Conservation (phyloP, 2,329 filamentous ascomycete species). For the Paracamarosporium sp. region DNA sequence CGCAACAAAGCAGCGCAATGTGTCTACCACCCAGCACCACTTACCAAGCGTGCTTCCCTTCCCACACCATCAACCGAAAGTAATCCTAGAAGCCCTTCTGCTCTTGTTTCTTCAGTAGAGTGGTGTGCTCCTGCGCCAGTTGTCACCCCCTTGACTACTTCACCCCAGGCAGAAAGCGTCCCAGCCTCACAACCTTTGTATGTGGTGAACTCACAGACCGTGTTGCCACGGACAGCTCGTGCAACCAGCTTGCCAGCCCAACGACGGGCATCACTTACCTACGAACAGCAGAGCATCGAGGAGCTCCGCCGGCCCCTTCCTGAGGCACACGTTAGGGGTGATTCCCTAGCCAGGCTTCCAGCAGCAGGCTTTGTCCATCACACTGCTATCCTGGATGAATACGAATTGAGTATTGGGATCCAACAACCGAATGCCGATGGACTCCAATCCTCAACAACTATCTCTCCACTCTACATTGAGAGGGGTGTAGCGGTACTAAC, state of each 20-base stretch:
- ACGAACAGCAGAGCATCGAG: constrained; percentile 17
- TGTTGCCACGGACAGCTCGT: constrained; percentile 13
- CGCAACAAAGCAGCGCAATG: constrained; percentile 37
- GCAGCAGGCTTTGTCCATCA: constrained; percentile 30
- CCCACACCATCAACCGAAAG: constrained; percentile 23
- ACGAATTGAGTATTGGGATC: constrained; percentile 35
- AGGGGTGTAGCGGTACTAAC: constrained; percentile 34
- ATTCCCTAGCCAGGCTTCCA: constrained; percentile 17
- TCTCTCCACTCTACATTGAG: constrained; percentile 30
- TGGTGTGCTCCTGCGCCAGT: neutral
- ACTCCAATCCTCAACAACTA: constrained; percentile 8
- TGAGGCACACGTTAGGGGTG: constrained; percentile 11
- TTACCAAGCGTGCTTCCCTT: constrained; percentile 29
- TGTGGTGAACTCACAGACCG: neutral
- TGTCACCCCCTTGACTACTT: neutral
- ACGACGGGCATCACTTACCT: constrained; percentile 15
- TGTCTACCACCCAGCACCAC: constrained; percentile 44
- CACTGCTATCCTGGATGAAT: constrained; percentile 35
- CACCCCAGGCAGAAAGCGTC: neutral
- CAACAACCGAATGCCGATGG: constrained; percentile 12
- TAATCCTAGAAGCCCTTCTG: constrained; percentile 15
- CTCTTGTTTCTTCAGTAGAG: constrained; percentile 3
- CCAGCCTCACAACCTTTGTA: neutral
- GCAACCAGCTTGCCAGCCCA: constrained; percentile 25
- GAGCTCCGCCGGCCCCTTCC: constrained; percentile 24